Percentiles rank a stretch among this genome's conserved stretches.
These are phyloP conservation scores for Fusarium euwallaceae DNA, from an alignment of 2,329 filamentous ascomycete genomes.

Conservation along the genomic window DNA sequence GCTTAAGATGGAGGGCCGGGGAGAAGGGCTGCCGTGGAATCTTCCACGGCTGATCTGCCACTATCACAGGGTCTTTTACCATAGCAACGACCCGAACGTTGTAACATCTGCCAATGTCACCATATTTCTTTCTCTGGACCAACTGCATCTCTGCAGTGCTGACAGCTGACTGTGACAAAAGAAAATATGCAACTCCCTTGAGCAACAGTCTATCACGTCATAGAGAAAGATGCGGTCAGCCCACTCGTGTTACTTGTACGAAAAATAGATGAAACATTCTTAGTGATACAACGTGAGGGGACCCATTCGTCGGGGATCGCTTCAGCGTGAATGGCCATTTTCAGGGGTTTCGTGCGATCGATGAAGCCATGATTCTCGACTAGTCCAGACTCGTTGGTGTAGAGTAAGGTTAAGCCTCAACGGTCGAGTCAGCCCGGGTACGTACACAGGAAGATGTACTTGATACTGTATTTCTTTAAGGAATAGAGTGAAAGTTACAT, in stretches of 20 bases:
- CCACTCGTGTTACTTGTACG: background rate
- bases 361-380: background rate
- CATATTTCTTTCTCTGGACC: background rate
- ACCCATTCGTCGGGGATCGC: background rate
- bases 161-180: background rate
- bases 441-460: background rate
- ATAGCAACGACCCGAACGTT: background rate
- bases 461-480: background rate
- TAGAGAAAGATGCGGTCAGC: slow-evolving; percentile 13
- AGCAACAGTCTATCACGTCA: slow-evolving; percentile 31
- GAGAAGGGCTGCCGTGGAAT: slow-evolving; percentile 3
- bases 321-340: background rate
- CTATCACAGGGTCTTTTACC: slow-evolving; percentile 1
- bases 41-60: slow-evolving; percentile 10
- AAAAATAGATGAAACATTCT: slow-evolving; percentile 2
- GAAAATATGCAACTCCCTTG: background rate
- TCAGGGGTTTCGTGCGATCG: background rate
- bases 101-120: background rate
- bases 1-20: background rate
- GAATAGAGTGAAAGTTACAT: background rate
- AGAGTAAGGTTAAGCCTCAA: background rate
- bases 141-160: background rate
- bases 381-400: background rate
- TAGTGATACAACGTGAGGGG: slow-evolving; percentile 9
- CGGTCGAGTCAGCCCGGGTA: background rate